Conservation (phyloP, 495 filamentous ascomycete species). For the Parmelia sp. region DNA sequence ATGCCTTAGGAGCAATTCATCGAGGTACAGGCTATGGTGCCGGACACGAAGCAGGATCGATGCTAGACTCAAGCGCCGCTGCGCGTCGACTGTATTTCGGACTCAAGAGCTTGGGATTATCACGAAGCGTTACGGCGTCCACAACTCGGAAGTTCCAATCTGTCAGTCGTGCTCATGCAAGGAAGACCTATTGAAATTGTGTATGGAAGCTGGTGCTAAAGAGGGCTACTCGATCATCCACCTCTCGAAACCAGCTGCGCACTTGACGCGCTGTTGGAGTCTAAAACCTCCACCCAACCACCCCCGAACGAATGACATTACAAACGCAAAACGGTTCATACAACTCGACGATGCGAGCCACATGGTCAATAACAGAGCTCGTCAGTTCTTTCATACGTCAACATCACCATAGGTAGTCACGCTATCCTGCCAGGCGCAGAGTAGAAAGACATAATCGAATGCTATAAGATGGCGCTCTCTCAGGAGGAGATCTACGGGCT, state of each 20-base stretch:
- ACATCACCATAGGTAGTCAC: neutral
- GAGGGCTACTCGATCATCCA: neutral
- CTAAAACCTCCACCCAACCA: too few relatives aligned
- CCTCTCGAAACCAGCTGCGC: neutral
- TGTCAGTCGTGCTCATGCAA: neutral
- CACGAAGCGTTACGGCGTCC: neutral
- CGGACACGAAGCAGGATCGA: neutral
- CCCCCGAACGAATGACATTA: too few relatives aligned
- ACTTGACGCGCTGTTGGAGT: neutral
- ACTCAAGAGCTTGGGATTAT: neutral
- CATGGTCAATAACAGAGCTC: neutral
- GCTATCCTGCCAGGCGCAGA: neutral
- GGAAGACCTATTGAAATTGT: neutral
- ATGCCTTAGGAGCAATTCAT: too few relatives aligned
- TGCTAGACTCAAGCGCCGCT: neutral
- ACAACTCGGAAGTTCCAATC: neutral
- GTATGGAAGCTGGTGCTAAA: neutral
- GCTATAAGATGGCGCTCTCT: neutral
- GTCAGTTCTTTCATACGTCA: neutral
- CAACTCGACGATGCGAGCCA: neutral
- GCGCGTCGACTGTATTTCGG: neutral
- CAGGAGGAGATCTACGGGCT: neutral
- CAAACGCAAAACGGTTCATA: too few relatives aligned
- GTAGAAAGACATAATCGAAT: neutral
- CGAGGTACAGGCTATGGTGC: too few relatives aligned